Conservation (phyloP, 192 early-diverging fungal genomes). For the Dissophora globulifera region DNA sequence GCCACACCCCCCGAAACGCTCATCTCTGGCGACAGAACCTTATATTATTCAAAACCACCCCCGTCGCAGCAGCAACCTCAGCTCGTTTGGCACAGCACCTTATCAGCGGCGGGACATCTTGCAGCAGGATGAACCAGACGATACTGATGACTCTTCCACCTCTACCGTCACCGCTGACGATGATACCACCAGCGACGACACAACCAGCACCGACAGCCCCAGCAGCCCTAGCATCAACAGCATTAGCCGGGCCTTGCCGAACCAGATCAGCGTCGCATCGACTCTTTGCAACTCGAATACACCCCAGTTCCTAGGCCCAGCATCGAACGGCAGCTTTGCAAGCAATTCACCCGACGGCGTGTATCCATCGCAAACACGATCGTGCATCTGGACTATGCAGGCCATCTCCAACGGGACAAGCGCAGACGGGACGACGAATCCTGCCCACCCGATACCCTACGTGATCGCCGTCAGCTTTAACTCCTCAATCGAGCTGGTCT, state of each 20-base stretch:
- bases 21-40: not conserved
- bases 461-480: conserved; percentile 38
- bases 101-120: conserved; percentile 1
- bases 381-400: conserved; percentile 30
- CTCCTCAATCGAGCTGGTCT: conserved; percentile 33
- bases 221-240: not conserved
- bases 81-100: not conserved
- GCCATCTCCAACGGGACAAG: not conserved
- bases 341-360: conserved; percentile 39
- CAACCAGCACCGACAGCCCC: not conserved
- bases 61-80: not conserved
- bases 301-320: conserved; percentile 9
- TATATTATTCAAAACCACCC: not conserved
- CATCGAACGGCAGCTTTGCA: conserved; percentile 27
- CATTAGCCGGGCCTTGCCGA: not conserved
- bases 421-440: not conserved
- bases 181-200: no score
- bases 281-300: conserved; percentile 14
- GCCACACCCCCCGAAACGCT: no score
- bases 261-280: conserved; percentile 6
- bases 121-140: not conserved
- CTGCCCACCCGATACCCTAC: not conserved
- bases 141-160: not conserved
- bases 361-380: conserved; percentile 18
- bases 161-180: no score